Percentiles rank a stretch among this genome's conserved stretches.
Evolutionary conservation across 176 grass and related monocot genomes (phyloP).

Genomic region (Aegilops speltoides): DNA sequence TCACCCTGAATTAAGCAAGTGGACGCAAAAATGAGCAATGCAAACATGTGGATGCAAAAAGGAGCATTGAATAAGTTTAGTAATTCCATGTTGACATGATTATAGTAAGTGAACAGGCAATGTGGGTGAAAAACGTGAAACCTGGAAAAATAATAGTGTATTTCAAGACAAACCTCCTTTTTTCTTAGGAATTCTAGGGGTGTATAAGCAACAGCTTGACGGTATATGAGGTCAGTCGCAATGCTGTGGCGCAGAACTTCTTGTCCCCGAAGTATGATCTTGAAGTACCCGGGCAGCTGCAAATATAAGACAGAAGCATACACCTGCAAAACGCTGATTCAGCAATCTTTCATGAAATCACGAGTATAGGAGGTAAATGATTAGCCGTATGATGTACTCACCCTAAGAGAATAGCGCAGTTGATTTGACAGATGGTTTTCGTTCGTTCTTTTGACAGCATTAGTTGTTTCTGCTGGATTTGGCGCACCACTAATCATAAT

Average conservation of each 20-base stretch:
- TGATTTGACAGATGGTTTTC: conserved; percentile 58
- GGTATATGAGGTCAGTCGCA: conserved; percentile 48
- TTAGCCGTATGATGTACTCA: conserved; percentile 26
- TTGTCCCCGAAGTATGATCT: conserved; percentile 51
- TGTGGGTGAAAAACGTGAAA: not conserved
- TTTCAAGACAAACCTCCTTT: conserved; percentile 46
- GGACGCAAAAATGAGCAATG: not conserved
- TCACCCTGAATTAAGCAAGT: conserved; percentile 34
- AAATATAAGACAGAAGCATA: conserved; percentile 66
- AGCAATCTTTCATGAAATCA: conserved; percentile 1
- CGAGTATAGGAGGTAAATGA: not conserved
- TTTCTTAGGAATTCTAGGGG: conserved; percentile 36
- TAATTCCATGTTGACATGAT: not conserved
- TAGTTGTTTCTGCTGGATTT: conserved; percentile 33
- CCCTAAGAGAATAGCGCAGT: conserved; percentile 62
- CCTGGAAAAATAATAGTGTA: not conserved
- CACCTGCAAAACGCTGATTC: conserved; percentile 41
- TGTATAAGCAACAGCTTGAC: conserved; percentile 54
- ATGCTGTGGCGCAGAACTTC: conserved; percentile 49
- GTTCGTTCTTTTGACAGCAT: conserved; percentile 30
- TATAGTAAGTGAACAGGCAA: not conserved
- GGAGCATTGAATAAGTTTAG: conserved; percentile 1
- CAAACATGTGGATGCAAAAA: not conserved
- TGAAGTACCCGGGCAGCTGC: conserved; percentile 51
- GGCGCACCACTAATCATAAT: conserved; percentile 63